Evolutionary conservation across 305 asterid species (phyloP), one percentile per base, ranked within the genome.

Genomic region (Nicotiana rustica): DNA sequence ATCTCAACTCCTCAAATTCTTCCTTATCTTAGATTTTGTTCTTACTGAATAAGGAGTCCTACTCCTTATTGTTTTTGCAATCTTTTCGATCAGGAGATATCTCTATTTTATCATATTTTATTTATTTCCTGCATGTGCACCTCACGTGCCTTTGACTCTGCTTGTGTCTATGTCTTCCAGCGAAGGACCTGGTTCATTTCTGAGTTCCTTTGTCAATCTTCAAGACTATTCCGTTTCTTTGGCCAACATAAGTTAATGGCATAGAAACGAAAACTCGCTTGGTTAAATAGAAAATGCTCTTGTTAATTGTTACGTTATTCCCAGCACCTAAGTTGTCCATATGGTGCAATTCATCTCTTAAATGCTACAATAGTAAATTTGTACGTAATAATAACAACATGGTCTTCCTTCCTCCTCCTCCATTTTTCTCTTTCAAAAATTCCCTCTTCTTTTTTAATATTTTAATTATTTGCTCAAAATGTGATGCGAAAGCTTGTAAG

Each of bases 401-500:
- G 10, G 6, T 69, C 12, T 8, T 2, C 6, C 21, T 12, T 2
- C 57, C 17, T 12, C 57, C 57, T 5, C 17, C 57, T 12, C 57
- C 17, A 1, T 1, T 52, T 52, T 52, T 12, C 57, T 52, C 17
- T 52, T 12, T 52, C 4, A 52, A 3, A 52, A 52, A 52, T 7
- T 41, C 10, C 17, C 5, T 52, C 15, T 35, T 67, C 19, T 67
- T 25, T 10, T 35, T 67, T 67, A 15, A 29, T 29, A 13, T 29
- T 18, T 7, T 15, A 6, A 21, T 62, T 17, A 49, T 19, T 2
- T 41, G 19, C 21, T 12, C 60, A 71, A 12, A 71, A 71, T 71
- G 61, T 71, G 61, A 71, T 71, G 35, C 78, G 61, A 17, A 25
- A 73, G n/a, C 14, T 33, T 73, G 64, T 14, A 73, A 12, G 64